Percentiles rank a stretch among this genome's conserved stretches.
Conservation (phyloP, 352 stramenopile species). For the Phytopythium oedochilum region DNA sequence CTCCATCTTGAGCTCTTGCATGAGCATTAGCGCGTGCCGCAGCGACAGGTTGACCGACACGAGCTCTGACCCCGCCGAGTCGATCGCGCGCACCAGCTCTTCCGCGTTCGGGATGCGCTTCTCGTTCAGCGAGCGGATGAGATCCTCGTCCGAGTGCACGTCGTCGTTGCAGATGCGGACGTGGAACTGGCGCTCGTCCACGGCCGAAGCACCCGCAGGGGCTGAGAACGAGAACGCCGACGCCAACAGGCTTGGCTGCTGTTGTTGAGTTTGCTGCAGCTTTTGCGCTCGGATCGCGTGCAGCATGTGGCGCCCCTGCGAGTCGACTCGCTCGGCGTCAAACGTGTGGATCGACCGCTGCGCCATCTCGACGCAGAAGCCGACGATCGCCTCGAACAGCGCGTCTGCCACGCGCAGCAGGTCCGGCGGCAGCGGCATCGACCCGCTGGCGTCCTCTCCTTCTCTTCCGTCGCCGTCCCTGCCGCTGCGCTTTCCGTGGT, state of each 20-base stretch:
- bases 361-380: constrained; percentile 70
- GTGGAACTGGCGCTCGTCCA: constrained; percentile 69
- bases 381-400: constrained; percentile 70
- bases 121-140: constrained; percentile 89
- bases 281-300: constrained; percentile 17
- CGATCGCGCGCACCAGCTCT: constrained; percentile 63
- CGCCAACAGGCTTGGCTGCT: constrained; percentile 1
- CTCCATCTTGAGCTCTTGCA: constrained; percentile 73
- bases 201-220: constrained; percentile 5
- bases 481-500: constrained; percentile 65
- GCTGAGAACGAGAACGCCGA: not conserved
- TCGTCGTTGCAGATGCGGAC: constrained; percentile 98
- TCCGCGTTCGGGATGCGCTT: constrained; percentile 60
- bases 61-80: constrained; percentile 71
- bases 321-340: constrained; percentile 50
- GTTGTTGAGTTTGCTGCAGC: constrained; percentile 13
- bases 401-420: constrained; percentile 51
- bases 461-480: constrained; percentile 1
- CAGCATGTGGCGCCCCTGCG: constrained; percentile 36
- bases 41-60: constrained; percentile 48
- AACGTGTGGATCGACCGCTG: constrained; percentile 70
- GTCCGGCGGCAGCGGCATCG: constrained; percentile 21
- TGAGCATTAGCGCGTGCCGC: constrained; percentile 58
- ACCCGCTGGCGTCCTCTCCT: constrained; percentile 18
- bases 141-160: constrained; percentile 97